Evolutionary conservation across 768 basidiomycete species (phyloP).

Genomic region (Tylopilus subfusipes): DNA sequence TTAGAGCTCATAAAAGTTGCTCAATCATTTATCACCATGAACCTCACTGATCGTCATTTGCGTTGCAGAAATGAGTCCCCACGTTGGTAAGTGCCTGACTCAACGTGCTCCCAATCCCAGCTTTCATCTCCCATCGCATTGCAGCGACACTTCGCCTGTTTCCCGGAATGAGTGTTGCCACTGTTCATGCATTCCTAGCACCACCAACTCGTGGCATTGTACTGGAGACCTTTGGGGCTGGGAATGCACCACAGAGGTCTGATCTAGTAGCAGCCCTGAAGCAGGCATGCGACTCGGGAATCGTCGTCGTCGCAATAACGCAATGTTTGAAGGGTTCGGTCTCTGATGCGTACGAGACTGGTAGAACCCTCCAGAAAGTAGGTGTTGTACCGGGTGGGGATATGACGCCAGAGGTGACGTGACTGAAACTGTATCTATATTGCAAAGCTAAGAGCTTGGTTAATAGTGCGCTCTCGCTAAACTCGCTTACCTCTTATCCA

Average conservation of each 20-base stretch:
- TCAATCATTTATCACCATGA: background rate
- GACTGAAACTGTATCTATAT: background rate
- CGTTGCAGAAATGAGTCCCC: slow-evolving; percentile 66
- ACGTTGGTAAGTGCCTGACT: slow-evolving; percentile 59
- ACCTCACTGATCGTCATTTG: slow-evolving; percentile 9
- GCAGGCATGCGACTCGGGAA: slow-evolving; percentile 77
- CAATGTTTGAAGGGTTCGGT: slow-evolving; percentile 89
- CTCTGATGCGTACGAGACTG: slow-evolving; percentile 79
- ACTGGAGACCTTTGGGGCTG: slow-evolving; percentile 88
- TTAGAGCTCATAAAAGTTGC: slow-evolving; percentile 75
- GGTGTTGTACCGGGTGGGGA: slow-evolving; percentile 85
- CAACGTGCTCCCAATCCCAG: background rate
- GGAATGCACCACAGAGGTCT: slow-evolving; percentile 82
- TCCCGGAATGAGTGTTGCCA: slow-evolving; percentile 77
- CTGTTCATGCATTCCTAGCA: slow-evolving; percentile 70
- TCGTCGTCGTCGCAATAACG: slow-evolving; percentile 87
- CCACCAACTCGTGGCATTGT: slow-evolving; percentile 79
- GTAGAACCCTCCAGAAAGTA: slow-evolving; percentile 59
- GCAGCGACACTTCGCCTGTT: slow-evolving; percentile 82
- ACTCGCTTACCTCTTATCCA: slow-evolving; percentile 85
- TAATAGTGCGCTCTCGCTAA: slow-evolving; percentile 84
- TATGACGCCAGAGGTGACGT: slow-evolving; percentile 88
- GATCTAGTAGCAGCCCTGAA: slow-evolving; percentile 75
- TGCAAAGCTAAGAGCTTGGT: background rate
- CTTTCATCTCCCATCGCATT: slow-evolving; percentile 15